These are phyloP conservation scores for Aureobasidium sp. DNA, from an alignment of 2,329 filamentous ascomycete genomes.

Conservation along the genomic window DNA sequence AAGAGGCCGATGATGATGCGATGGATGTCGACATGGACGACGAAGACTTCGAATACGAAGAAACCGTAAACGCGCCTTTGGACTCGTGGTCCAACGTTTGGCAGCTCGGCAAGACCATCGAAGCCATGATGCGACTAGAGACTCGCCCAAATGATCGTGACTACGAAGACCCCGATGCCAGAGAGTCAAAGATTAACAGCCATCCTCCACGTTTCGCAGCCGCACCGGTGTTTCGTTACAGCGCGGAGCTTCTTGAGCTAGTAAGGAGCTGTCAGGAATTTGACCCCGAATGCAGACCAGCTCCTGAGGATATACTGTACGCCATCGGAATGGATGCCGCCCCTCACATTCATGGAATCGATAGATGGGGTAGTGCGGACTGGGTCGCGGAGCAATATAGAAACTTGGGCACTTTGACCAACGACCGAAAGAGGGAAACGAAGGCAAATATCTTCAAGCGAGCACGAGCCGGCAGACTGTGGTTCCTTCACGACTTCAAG, in stretches of 20 bases:
- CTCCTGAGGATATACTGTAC: background rate
- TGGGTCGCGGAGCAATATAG: background rate
- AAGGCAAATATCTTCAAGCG: background rate
- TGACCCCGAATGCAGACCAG: background rate
- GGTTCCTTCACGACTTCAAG: background rate
- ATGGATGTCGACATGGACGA: background rate
- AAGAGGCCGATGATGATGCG: background rate
- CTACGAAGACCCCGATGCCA: background rate
- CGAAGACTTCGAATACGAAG: background rate
- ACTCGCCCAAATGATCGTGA: background rate
- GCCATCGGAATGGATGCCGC: background rate
- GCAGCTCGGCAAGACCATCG: background rate
- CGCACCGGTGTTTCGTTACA: background rate
- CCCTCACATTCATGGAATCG: background rate
- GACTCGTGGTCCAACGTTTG: conserved; percentile 1
- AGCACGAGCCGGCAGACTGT: background rate
- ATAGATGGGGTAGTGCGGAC: background rate
- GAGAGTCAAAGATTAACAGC: background rate
- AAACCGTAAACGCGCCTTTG: background rate
- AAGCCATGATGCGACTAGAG: background rate
- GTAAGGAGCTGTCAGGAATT: background rate
- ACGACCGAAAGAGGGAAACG: background rate
- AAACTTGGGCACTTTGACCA: no score
- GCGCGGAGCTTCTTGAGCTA: background rate
- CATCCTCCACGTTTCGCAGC: background rate